phyloP scores from a whole-genome alignment of 768 basidiomycete genomes.

The Amanita rubescens region DNA sequence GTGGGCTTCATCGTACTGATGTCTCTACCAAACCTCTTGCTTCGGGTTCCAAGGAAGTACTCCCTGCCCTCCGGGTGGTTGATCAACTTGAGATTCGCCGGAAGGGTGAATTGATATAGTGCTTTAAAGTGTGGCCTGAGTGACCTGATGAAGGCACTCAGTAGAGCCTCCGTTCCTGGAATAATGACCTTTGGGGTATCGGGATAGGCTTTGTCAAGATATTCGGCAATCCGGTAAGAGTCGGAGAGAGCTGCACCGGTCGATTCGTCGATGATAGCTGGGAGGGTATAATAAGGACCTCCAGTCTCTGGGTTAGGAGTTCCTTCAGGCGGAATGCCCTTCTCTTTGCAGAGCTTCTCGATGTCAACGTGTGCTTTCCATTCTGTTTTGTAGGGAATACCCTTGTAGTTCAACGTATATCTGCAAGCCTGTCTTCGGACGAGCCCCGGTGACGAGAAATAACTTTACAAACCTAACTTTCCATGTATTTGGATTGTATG shows the following conservation, averaged over 20 bases:
- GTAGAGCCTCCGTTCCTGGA: constrained; percentile 22
- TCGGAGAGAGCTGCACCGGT: constrained; percentile 27
- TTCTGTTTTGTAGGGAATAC: constrained; percentile 27
- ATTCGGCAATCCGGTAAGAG: constrained; percentile 32
- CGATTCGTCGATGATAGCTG: constrained; percentile 34
- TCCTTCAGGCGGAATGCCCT: constrained; percentile 23
- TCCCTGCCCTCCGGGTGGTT: constrained; percentile 18
- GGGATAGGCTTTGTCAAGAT: constrained; percentile 38
- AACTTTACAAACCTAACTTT: constrained; percentile 28
- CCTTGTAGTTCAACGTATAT: constrained; percentile 14
- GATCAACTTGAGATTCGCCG: background rate
- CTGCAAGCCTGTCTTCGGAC: background rate
- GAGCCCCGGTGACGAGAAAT: background rate
- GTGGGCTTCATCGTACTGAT: constrained; percentile 28
- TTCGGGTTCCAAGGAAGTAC: constrained; percentile 30
- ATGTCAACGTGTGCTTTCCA: constrained; percentile 40
- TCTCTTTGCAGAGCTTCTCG: constrained; percentile 16
- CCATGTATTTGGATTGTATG: constrained; percentile 41
- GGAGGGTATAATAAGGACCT: constrained; percentile 29
- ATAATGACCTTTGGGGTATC: constrained; percentile 27
- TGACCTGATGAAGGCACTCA: constrained; percentile 20
- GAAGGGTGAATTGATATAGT: background rate
- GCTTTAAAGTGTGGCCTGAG: constrained; percentile 10
- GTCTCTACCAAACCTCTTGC: constrained; percentile 22
- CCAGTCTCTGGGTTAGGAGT: constrained; percentile 17